These are phyloP conservation scores for Anastatica hierochuntica DNA, from an alignment of 345 rosid genomes.

Conservation along the genomic window DNA sequence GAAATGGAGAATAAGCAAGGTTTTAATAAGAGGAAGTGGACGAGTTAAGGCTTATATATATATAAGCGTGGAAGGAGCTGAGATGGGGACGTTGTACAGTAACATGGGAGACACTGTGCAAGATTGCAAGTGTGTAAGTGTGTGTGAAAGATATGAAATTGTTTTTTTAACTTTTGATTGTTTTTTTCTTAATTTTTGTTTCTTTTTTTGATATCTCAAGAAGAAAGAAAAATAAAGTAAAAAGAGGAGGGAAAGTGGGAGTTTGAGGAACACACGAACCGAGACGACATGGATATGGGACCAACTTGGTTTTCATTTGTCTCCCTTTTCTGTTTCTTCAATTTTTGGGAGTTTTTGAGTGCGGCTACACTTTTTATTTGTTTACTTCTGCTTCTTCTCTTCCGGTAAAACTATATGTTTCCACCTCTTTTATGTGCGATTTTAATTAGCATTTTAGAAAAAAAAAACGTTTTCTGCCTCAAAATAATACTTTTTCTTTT, in stretches of 20 bases:
- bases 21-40: conserved; percentile 26
- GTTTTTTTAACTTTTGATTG: conserved; percentile 1
- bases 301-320: conserved; percentile 29
- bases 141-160: conserved; percentile 18
- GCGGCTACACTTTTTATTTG: conserved; percentile 9
- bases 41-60: conserved; percentile 33
- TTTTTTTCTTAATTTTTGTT: background rate
- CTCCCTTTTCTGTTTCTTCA: background rate
- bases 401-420: too few relatives aligned
- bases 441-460: too few relatives aligned
- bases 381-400: background rate
- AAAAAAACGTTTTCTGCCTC: too few relatives aligned
- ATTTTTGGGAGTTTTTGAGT: too few relatives aligned
- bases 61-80: conserved; percentile 15
- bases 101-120: conserved; percentile 29
- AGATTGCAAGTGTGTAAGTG: background rate
- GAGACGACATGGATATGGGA: conserved; percentile 32
- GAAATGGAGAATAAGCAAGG: conserved; percentile 3
- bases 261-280: conserved; percentile 41
- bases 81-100: conserved; percentile 30
- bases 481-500: too few relatives aligned
- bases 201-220: too few relatives aligned
- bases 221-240: conserved; percentile 24
- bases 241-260: conserved; percentile 25
- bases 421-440: too few relatives aligned